Evolutionary conservation across 2,329 filamentous ascomycete genomes (phyloP).

Genomic region (Knufia petricola): DNA sequence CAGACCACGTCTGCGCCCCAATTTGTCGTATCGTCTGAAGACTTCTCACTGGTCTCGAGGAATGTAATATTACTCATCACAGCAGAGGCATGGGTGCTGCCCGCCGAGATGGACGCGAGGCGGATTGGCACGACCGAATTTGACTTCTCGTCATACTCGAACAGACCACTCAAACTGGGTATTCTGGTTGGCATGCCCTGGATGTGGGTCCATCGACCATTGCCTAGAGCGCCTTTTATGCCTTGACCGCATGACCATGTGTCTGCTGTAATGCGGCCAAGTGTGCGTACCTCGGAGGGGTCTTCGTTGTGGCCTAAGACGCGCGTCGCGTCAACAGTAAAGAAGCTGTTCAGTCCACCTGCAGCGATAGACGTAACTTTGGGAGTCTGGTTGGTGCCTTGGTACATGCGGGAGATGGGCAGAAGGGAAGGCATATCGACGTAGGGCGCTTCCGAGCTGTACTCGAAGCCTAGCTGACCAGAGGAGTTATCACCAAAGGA

Average conservation of each 20-base stretch:
- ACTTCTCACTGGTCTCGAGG: slow-evolving; percentile 44
- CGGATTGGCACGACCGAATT: slow-evolving; percentile 67
- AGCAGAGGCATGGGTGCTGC: slow-evolving; percentile 70
- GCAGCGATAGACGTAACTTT: slow-evolving; percentile 70
- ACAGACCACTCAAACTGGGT: slow-evolving; percentile 70
- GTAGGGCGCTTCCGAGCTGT: slow-evolving; percentile 49
- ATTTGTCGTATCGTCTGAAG: slow-evolving; percentile 61
- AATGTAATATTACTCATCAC: slow-evolving; percentile 73
- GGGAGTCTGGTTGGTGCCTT: slow-evolving; percentile 51
- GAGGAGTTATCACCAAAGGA: slow-evolving; percentile 83
- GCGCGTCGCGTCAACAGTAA: slow-evolving; percentile 68
- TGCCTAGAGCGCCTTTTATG: slow-evolving; percentile 73
- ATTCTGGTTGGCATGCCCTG: slow-evolving; percentile 70
- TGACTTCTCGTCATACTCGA: slow-evolving; percentile 71
- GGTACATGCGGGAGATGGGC: slow-evolving; percentile 63
- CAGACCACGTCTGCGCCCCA: slow-evolving; percentile 83
- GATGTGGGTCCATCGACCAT: slow-evolving; percentile 79
- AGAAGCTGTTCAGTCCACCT: slow-evolving; percentile 78
- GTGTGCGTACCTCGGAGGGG: slow-evolving; percentile 30
- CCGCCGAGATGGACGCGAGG: slow-evolving; percentile 61
- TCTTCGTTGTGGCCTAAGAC: slow-evolving; percentile 41
- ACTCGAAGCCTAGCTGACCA: slow-evolving; percentile 83
- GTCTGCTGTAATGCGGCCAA: slow-evolving; percentile 58
- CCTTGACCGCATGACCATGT: slow-evolving; percentile 82
- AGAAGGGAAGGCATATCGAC: slow-evolving; percentile 63